Conservation (phyloP, 768 basidiomycete genomes). For the Goffeauzyma gilvescens region DNA sequence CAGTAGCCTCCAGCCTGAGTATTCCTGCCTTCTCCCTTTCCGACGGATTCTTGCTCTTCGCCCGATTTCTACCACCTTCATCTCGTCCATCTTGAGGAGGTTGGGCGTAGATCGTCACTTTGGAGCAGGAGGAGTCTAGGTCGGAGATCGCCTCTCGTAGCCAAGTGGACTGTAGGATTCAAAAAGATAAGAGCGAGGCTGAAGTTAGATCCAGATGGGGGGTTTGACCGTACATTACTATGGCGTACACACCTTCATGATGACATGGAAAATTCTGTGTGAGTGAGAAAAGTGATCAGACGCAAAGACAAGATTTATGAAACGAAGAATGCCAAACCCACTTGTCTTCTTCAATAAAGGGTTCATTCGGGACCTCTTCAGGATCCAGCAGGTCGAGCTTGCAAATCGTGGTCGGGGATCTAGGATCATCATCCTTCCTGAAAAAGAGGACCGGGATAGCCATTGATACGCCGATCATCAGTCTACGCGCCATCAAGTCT, state of each 20-base stretch:
- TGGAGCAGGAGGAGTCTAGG: slow-evolving; percentile 70
- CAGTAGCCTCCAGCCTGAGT: slow-evolving; percentile 60
- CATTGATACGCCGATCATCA: not conserved
- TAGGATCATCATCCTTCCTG: slow-evolving; percentile 24
- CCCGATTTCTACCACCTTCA: slow-evolving; percentile 11
- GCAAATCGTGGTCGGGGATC: slow-evolving; percentile 27
- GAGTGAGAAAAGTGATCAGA: not conserved
- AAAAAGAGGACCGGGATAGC: not conserved
- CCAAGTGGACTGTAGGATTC: slow-evolving; percentile 83
- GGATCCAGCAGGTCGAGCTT: slow-evolving; percentile 48
- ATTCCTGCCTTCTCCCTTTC: slow-evolving; percentile 38
- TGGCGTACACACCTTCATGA: slow-evolving; percentile 47
- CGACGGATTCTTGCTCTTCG: slow-evolving; percentile 21
- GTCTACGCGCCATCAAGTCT: not conserved
- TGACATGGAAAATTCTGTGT: slow-evolving; percentile 53
- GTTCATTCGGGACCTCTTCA: slow-evolving; percentile 59
- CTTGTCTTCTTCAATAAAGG: slow-evolving; percentile 53
- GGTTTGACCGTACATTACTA: not conserved
- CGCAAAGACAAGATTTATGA: not conserved
- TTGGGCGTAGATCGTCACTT: slow-evolving; percentile 62
- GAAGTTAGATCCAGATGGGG: not conserved
- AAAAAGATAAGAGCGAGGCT: not conserved
- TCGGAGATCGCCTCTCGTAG: slow-evolving; percentile 80
- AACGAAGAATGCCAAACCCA: slow-evolving; percentile 25
- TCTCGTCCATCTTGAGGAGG: slow-evolving; percentile 36